These are phyloP conservation scores for Jaminaea rosea DNA, from an alignment of 1,284 basidiomycete species.

Conservation along the genomic window DNA sequence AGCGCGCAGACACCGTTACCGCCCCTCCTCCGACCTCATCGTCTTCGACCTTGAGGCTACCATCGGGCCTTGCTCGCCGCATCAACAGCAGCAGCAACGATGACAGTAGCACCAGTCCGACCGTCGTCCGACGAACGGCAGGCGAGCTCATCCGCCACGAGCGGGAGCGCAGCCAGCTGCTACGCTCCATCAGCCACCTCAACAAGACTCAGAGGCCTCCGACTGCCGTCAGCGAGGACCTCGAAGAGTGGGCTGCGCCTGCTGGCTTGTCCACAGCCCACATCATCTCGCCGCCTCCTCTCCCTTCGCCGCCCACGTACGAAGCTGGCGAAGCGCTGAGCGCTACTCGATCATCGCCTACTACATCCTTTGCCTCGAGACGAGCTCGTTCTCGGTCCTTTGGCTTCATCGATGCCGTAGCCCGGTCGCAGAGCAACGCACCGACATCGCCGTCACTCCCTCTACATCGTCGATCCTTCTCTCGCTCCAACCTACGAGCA, in stretches of 20 bases:
- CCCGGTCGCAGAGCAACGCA: too few relatives aligned
- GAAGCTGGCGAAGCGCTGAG: neutral
- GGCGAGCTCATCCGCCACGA: neutral
- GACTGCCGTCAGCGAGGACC: neutral
- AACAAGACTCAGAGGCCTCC: slow-evolving; percentile 4
- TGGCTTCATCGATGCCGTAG: too few relatives aligned
- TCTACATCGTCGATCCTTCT: too few relatives aligned
- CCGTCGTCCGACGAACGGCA: too few relatives aligned
- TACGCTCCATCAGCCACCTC: slow-evolving; percentile 6
- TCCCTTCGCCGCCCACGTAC: neutral
- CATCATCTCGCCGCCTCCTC: neutral
- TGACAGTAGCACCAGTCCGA: too few relatives aligned
- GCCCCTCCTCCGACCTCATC: too few relatives aligned
- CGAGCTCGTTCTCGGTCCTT: neutral
- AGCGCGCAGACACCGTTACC: too few relatives aligned
- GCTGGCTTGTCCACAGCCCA: neutral
- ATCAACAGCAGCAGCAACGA: too few relatives aligned
- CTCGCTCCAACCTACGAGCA: too few relatives aligned
- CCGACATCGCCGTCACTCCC: too few relatives aligned
- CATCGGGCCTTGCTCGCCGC: too few relatives aligned
- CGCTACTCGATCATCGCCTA: neutral
- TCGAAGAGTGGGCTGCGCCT: neutral
- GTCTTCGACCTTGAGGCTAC: too few relatives aligned
- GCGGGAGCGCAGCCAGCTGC: slow-evolving; percentile 5
- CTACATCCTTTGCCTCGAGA: neutral